These are phyloP conservation scores for Phaeodactylum tricornutum DNA, from an alignment of 108 stramenopile genomes.

Conservation along the genomic window DNA sequence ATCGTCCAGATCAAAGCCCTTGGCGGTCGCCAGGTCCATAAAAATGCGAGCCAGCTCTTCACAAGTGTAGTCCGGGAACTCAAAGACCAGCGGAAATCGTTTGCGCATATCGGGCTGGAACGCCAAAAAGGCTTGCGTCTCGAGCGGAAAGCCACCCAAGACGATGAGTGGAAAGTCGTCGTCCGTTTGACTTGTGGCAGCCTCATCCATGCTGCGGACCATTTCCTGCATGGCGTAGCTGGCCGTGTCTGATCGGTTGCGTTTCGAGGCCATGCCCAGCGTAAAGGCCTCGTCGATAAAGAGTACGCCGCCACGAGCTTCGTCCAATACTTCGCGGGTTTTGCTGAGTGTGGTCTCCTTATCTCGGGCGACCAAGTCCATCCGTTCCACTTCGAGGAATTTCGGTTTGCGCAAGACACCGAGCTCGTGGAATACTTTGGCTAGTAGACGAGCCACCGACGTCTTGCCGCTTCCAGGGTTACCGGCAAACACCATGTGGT, in stretches of 20 bases:
- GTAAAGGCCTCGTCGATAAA: conserved; percentile 88
- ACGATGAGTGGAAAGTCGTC: conserved; percentile 60
- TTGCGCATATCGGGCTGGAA: conserved; percentile 60
- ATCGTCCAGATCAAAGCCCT: conserved; percentile 76
- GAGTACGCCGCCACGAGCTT: conserved; percentile 82
- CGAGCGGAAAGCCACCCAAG: conserved; percentile 79
- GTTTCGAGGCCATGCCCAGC: conserved; percentile 73
- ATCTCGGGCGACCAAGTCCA: conserved; percentile 80
- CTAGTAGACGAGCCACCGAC: conserved; percentile 87
- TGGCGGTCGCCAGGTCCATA: conserved; percentile 66
- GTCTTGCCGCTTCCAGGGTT: conserved; percentile 96
- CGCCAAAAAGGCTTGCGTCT: conserved; percentile 74
- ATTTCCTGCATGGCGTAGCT: conserved; percentile 69
- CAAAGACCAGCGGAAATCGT: conserved; percentile 67
- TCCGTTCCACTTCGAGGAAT: conserved; percentile 82
- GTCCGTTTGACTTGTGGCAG: conserved; percentile 30
- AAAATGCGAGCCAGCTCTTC: conserved; percentile 72
- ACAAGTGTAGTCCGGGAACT: conserved; percentile 85
- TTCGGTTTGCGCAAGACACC: conserved; percentile 80
- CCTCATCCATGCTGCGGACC: conserved; percentile 62
- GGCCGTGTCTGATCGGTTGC: conserved; percentile 57
- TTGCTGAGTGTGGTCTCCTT: conserved; percentile 58
- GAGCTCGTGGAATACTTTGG: conserved; percentile 81
- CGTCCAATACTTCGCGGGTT: conserved; percentile 77
- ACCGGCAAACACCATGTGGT: conserved; percentile 89